Evolutionary conservation across 495 filamentous ascomycete genomes (phyloP), one percentile per base, ranked within the genome.

Genomic region (Penicillium verhagenii): DNA sequence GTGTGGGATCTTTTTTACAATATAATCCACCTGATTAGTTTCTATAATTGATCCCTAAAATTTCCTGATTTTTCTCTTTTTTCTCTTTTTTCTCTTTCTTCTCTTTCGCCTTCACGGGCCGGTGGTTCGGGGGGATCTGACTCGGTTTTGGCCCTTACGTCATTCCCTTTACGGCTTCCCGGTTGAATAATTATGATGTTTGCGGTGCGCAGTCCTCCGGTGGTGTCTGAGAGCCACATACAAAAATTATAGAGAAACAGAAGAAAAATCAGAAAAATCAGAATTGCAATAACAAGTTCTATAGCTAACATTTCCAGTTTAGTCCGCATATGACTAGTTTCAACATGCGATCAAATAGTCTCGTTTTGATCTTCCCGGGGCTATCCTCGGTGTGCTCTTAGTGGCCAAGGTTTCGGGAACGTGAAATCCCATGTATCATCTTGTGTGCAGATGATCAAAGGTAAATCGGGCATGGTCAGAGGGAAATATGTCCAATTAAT

Each of bases 131-230:
- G 55, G 56, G 11, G 21, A 56, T 21, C n/a, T 47, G 24, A 16
- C 24, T 33, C 28, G 29, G 44, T 47, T 52, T 45, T 47, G 50
- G 44, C 40, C 53, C 45, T 68, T 68, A 68, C 65, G 65, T 68
- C 65, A 68, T 63, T 29, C 13, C 51, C 23, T 37, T 28, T 35
- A 56, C 61, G 61, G 61, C 56, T 64, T 61, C 61, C 64, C 56
- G 64, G 59, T 44, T 37, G 35, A 44, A 33, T 49, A 23, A 53
- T 53, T 26, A 48, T 43, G 53, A 52, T 54, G 55, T 39, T 58
- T 53, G 49, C 54, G 56, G 58, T 54, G 16, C 52, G 6, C 28
- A 25, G 42, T 45, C 20, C 45, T 39, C 49, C 37, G 37, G 38
- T 45, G 19, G 10, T 11, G 11, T 25, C 26, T 45, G 42, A 24